Base-by-base conservation (phyloP, 176 grass and related monocot genomes). In the Microstegium vimineum region DNA sequence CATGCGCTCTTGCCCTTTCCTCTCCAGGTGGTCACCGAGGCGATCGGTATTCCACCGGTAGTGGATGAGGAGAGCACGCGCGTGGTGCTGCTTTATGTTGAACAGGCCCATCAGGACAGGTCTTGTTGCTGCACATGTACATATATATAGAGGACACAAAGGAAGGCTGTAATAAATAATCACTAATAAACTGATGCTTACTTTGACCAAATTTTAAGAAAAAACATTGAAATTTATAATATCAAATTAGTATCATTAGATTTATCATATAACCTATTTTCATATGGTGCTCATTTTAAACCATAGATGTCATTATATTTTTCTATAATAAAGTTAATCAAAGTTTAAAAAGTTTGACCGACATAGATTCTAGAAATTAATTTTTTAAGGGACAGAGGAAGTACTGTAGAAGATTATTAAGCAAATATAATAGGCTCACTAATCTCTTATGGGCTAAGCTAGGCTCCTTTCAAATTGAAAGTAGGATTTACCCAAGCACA, bases 1-100 rank as follows among this genome's bases (percentile, higher is more conserved):
- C 81, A 89, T 81, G 59, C 5, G 1, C 13, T 87, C 90, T 74
- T 52, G 77, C 2, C 90, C 90, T 45, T 71, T 71, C 72, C 89
- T 87, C 12, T 84, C 90, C 2, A 92, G 35, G 66, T 34, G 30
- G 25, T 92, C 87, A 5, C 37, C 81, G 38, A 92, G 71, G 32
- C 71, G 6, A 36, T 92, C 76, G 6, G 77, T 56, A 66, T 84
- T 81, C 90, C 90, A 92, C 18, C 76, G 81, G 38, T 89, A 82
- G 67, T 78, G 69, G 66, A 87, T 92, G 22, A 92, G 84, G 22
- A 92, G 84, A 35, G 71, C 2, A 8, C 84, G 83, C 0, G 90
- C 90, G 2, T 92, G 84, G 28, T 89, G 81, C 84, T 87, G 80
- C 63, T 89, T 92, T 77, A 92, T 68, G 59, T 75, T 56, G 43